phyloP scores from a whole-genome alignment of 2,329 filamentous ascomycete genomes.

The Colletotrichum acutatum region DNA sequence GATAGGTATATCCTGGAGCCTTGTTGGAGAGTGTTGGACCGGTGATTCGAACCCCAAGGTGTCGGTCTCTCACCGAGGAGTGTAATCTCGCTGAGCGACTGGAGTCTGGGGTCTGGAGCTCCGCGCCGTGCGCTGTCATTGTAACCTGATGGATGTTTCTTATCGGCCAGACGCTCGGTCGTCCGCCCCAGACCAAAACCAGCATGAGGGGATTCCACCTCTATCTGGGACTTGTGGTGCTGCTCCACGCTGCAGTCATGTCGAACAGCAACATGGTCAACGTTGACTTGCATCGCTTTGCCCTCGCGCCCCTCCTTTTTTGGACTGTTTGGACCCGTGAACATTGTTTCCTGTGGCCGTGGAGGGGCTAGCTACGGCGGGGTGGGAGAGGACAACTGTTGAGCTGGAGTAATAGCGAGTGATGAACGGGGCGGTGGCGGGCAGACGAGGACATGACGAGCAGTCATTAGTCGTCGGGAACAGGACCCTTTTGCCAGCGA shows the following conservation, averaged over 20 bases:
- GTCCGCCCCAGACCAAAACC: conserved; percentile 7
- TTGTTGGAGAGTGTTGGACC: not conserved
- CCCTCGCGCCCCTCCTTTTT: conserved; percentile 3
- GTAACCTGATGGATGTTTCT: not conserved
- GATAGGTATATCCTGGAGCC: not conserved
- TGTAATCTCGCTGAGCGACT: not conserved
- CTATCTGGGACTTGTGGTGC: not conserved
- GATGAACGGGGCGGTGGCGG: not conserved
- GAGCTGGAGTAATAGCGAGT: not conserved
- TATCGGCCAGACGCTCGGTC: not conserved
- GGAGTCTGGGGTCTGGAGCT: not conserved
- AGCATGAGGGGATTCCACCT: not conserved
- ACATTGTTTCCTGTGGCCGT: not conserved
- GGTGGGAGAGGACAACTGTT: not conserved
- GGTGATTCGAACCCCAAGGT: not conserved
- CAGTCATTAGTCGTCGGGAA: conserved; percentile 23
- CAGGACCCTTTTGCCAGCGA: conserved; percentile 13
- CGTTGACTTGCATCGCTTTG: conserved; percentile 10
- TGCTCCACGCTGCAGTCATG: conserved; percentile 1
- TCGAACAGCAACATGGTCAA: conserved; percentile 6
- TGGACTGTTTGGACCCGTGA: not conserved
- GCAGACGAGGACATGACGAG: not conserved
- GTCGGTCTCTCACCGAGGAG: conserved; percentile 18
- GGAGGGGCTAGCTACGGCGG: not conserved
- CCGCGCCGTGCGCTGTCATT: not conserved